These are phyloP conservation scores for Tilletia indica DNA, from an alignment of 1,284 basidiomycete species.

Conservation along the genomic window DNA sequence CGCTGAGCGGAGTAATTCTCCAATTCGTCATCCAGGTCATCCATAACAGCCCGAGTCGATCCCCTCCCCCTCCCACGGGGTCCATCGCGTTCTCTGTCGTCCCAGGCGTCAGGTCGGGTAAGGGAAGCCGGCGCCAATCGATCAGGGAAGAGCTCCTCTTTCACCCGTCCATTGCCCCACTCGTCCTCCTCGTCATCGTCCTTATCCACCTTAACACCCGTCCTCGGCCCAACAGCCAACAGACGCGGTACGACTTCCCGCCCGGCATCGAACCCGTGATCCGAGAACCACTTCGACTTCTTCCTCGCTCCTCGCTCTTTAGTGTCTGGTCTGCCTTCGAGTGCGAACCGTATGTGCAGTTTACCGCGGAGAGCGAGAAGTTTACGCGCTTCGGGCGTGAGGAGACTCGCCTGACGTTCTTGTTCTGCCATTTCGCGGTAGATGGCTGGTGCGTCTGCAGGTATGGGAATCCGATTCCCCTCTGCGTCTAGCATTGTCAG, in stretches of 20 bases:
- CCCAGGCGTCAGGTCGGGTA: background rate
- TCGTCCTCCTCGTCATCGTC: background rate
- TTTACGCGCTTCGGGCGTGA: constrained; percentile 30
- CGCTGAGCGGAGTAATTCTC: constrained; percentile 17
- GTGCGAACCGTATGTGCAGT: constrained; percentile 44
- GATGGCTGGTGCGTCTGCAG: constrained; percentile 48
- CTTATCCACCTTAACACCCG: background rate
- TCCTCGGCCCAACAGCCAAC: constrained; percentile 38
- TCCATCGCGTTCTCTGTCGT: constrained; percentile 20
- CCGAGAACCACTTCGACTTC: constrained; percentile 48
- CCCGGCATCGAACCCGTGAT: constrained; percentile 49
- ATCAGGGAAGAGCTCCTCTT: constrained; percentile 35
- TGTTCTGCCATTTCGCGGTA: constrained; percentile 51
- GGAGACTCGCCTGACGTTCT: constrained; percentile 28
- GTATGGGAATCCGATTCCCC: constrained; percentile 22
- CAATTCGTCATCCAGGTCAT: constrained; percentile 34
- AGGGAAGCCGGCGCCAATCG: background rate
- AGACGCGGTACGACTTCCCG: constrained; percentile 50
- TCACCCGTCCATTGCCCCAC: constrained; percentile 22
- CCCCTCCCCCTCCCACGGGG: background rate
- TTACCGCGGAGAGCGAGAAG: constrained; percentile 26
- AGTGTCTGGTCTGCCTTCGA: constrained; percentile 37
- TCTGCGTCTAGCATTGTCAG: constrained; percentile 2
- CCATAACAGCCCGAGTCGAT: constrained; percentile 24
- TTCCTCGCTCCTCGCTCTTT: constrained; percentile 40